Evolutionary conservation across 2,329 filamentous ascomycete species (phyloP).

Genomic region (Volutella citrinella): DNA sequence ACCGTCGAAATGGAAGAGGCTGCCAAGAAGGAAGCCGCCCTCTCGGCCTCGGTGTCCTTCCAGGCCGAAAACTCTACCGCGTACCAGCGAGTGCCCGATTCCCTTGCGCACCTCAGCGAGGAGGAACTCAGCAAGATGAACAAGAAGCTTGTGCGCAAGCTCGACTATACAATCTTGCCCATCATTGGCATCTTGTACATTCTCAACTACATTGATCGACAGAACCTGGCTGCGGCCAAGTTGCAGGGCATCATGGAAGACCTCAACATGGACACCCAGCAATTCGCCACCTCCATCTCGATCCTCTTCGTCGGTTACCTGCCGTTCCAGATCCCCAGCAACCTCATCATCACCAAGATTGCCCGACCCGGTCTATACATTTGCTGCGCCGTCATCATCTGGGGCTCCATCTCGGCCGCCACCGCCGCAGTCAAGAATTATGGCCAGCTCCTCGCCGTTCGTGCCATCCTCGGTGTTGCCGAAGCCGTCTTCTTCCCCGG

Average conservation of each 20-base stretch:
- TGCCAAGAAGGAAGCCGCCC: no score
- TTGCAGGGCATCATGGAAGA: constrained; percentile 32
- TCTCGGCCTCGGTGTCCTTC: no score
- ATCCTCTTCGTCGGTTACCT: constrained; percentile 36
- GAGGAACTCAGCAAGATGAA: no score
- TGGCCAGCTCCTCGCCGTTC: constrained; percentile 31
- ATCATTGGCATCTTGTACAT: constrained; percentile 36
- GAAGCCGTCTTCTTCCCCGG: constrained; percentile 55
- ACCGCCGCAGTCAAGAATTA: constrained; percentile 45
- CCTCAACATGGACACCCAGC: constrained; percentile 32
- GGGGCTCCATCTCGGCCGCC: constrained; percentile 20
- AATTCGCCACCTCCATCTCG: constrained; percentile 36
- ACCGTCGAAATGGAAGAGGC: constrained; percentile 9
- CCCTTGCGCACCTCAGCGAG: no score
- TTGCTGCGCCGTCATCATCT: constrained; percentile 17
- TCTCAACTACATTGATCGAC: constrained; percentile 38
- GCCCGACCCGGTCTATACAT: constrained; percentile 19
- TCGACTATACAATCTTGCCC: no score
- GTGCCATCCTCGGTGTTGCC: constrained; percentile 44
- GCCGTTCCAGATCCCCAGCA: constrained; percentile 34
- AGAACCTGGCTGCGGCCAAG: constrained; percentile 18
- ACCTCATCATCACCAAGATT: constrained; percentile 26
- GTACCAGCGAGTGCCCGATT: no score
- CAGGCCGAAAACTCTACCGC: constrained; percentile 8
- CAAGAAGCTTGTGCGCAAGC: no score